Conservation (phyloP, 805 yeast genomes). For the Cyberlindnera mississippiensis region DNA sequence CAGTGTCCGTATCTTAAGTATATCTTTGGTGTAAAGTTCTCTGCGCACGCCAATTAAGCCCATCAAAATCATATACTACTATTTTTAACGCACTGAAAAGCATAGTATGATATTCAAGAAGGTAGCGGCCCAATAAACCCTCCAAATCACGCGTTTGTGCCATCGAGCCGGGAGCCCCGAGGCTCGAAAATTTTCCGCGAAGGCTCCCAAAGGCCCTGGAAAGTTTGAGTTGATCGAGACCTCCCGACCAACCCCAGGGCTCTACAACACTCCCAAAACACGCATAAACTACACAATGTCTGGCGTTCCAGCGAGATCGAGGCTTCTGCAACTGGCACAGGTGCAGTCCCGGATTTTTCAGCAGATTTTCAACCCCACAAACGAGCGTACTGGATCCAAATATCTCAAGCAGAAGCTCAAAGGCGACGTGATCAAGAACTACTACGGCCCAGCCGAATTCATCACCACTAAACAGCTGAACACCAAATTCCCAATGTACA, state of each 20-base stretch:
- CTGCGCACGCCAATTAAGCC: too few relatives aligned
- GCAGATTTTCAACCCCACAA: slow-evolving; percentile 55
- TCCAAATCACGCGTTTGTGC: too few relatives aligned
- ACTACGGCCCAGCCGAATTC: slow-evolving; percentile 72
- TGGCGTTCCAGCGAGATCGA: slow-evolving; percentile 32
- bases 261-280: too few relatives aligned
- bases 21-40: too few relatives aligned
- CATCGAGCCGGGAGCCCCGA: too few relatives aligned
- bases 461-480: slow-evolving; percentile 60
- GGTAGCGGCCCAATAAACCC: too few relatives aligned
- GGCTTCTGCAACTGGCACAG: slow-evolving; percentile 55
- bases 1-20: too few relatives aligned
- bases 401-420: slow-evolving; percentile 61
- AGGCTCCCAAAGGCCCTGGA: too few relatives aligned
- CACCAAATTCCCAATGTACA: slow-evolving; percentile 43
- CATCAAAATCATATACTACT: too few relatives aligned
- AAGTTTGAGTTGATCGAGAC: too few relatives aligned
- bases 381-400: slow-evolving; percentile 72
- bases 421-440: slow-evolving; percentile 67
- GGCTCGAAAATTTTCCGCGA: not conserved
- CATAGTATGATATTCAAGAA: too few relatives aligned
- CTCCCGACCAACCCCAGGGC: not conserved
- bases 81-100: too few relatives aligned
- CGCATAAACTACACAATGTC: slow-evolving; percentile 27
- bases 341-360: slow-evolving; percentile 65